phyloP scores from a whole-genome alignment of 345 rosid genomes.

The Brassica cretica region DNA sequence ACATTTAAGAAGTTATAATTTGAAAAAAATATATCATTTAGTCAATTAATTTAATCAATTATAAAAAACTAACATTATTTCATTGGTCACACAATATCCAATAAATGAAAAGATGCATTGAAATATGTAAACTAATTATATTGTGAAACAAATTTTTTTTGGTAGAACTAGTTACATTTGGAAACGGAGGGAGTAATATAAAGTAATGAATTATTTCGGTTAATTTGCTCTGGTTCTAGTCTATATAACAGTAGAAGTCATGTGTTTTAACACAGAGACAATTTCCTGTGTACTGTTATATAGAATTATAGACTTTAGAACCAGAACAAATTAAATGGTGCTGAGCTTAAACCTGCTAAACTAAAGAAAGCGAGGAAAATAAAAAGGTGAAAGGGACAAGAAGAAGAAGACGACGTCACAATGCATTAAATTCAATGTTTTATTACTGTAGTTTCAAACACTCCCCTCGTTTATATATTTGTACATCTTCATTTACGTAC shows the following conservation, averaged over 20 bases:
- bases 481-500: constrained; percentile 13
- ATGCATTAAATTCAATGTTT: constrained; percentile 33
- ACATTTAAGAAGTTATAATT: too few relatives aligned
- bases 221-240: background rate
- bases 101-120: too few relatives aligned
- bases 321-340: constrained; percentile 24
- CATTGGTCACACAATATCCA: too few relatives aligned
- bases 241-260: background rate
- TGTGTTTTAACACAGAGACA: background rate
- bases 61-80: too few relatives aligned
- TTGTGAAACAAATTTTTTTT: too few relatives aligned
- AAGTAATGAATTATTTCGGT: background rate
- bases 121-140: too few relatives aligned
- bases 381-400: constrained; percentile 27
- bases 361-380: constrained; percentile 28
- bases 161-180: too few relatives aligned
- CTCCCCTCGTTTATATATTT: background rate
- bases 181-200: too few relatives aligned
- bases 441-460: constrained; percentile 19
- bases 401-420: constrained; percentile 30
- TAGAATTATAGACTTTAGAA: background rate
- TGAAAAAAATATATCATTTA: too few relatives aligned
- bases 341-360: constrained; percentile 24
- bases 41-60: too few relatives aligned
- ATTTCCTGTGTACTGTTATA: background rate